Conservation (phyloP, 768 basidiomycete species). For the Sarcodon aspratus region DNA sequence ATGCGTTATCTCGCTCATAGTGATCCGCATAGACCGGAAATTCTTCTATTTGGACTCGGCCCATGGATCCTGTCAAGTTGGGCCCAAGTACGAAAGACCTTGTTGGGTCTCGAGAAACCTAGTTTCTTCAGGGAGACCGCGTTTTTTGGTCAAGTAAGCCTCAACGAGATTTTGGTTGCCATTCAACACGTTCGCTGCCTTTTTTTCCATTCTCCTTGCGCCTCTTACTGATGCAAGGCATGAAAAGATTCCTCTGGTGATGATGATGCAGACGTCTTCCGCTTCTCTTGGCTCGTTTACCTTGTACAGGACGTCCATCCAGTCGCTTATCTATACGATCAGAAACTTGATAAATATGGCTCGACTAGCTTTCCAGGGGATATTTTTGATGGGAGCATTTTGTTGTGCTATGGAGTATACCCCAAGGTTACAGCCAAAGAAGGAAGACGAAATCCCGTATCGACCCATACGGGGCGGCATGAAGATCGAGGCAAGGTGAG, state of each 20-base stretch:
- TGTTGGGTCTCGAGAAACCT: constrained; percentile 42
- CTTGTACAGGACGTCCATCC: constrained; percentile 69
- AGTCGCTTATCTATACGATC: constrained; percentile 56
- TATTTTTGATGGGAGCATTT: constrained; percentile 84
- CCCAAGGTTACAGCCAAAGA: constrained; percentile 52
- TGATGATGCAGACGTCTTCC: constrained; percentile 61
- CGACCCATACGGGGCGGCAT: constrained; percentile 41
- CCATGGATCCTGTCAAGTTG: constrained; percentile 80
- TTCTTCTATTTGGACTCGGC: constrained; percentile 71
- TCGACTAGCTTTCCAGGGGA: constrained; percentile 71
- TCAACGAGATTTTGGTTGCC: constrained; percentile 52
- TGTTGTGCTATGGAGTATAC: constrained; percentile 64
- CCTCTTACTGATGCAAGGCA: constrained; percentile 3
- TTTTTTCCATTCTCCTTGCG: neutral
- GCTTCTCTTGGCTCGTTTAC: constrained; percentile 74
- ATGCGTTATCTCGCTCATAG: constrained; percentile 68
- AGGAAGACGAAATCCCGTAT: constrained; percentile 41
- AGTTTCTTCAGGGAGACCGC: constrained; percentile 26
- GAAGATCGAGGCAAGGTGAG: constrained; percentile 60
- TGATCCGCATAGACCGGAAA: constrained; percentile 68
- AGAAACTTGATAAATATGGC: constrained; percentile 50
- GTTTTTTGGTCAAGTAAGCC: constrained; percentile 42
- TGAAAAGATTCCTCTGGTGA: constrained; percentile 58
- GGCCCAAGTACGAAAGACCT: constrained; percentile 50
- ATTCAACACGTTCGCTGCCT: constrained; percentile 55